Evolutionary conservation across 2,329 filamentous ascomycete species (phyloP).

Genomic region (Aspergillus flavus): DNA sequence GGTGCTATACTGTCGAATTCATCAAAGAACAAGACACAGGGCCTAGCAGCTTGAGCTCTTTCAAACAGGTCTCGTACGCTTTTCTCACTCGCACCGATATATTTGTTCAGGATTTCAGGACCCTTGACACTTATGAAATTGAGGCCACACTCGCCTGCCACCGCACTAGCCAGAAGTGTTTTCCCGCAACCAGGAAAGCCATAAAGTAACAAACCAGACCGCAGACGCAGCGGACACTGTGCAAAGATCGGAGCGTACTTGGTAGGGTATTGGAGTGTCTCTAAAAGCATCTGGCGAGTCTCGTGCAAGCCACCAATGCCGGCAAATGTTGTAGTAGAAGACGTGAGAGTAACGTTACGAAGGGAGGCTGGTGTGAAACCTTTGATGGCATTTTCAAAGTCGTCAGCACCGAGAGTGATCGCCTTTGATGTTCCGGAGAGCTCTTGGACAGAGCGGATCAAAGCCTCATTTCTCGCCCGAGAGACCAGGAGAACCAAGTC

Average conservation of each 20-base stretch:
- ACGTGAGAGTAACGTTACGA: slow-evolving; percentile 90
- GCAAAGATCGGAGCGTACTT: slow-evolving; percentile 98
- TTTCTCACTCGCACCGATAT: slow-evolving; percentile 97
- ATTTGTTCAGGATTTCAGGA: slow-evolving; percentile 97
- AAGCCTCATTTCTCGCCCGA: slow-evolving; percentile 84
- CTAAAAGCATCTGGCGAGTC: slow-evolving; percentile 87
- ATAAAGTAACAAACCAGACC: slow-evolving; percentile 89
- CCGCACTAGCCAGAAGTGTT: slow-evolving; percentile 89
- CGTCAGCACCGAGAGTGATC: slow-evolving; percentile 68
- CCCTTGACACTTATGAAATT: slow-evolving; percentile 99
- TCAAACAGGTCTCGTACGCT: slow-evolving; percentile 94
- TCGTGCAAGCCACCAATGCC: slow-evolving; percentile 86
- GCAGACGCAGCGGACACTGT: slow-evolving; percentile 89
- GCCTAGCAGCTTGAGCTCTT: slow-evolving; percentile 81
- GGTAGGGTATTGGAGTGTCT: slow-evolving; percentile 95
- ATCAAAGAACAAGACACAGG: slow-evolving; percentile 96
- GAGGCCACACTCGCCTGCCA: slow-evolving; percentile 95
- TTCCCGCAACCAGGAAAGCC: slow-evolving; percentile 97
- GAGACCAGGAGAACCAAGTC: slow-evolving; percentile 85
- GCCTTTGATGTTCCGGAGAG: slow-evolving; percentile 53
- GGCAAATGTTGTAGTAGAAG: slow-evolving; percentile 87
- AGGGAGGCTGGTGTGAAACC: slow-evolving; percentile 95
- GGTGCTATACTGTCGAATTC: slow-evolving; percentile 98
- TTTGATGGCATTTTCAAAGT: slow-evolving; percentile 83
- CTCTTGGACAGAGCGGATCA: slow-evolving; percentile 77